Conservation (phyloP, 2,329 filamentous ascomycete genomes). For the Drechslerella coelobrocha region DNA sequence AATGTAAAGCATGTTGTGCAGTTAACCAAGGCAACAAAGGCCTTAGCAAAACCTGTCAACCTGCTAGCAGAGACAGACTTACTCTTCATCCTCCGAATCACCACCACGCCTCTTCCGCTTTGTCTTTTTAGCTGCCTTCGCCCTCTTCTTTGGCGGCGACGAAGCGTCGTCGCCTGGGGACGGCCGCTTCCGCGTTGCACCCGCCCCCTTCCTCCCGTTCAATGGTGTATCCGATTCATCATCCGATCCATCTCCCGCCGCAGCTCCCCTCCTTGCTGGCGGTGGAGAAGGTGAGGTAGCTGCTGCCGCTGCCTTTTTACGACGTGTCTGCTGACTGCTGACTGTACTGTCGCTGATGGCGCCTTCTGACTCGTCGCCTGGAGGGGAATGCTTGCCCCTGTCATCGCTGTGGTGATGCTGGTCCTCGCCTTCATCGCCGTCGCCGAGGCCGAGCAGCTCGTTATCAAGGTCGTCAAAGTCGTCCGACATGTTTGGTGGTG, state of each 20-base stretch:
- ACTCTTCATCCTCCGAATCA: constrained; percentile 36
- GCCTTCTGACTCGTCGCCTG: constrained; percentile 45
- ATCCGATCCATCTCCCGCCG: neutral
- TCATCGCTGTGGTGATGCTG: constrained; percentile 18
- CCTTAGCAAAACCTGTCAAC: too few relatives aligned
- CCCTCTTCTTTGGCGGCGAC: constrained; percentile 46
- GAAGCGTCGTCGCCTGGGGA: constrained; percentile 43
- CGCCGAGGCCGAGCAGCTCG: constrained; percentile 45
- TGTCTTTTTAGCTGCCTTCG: constrained; percentile 35
- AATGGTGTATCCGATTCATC: constrained; percentile 24
- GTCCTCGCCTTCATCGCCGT: constrained; percentile 39
- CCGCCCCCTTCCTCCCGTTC: constrained; percentile 13
- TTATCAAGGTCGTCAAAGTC: constrained; percentile 49
- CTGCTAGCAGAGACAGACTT: constrained; percentile 6
- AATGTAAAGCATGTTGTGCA: neutral
- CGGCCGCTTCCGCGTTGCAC: constrained; percentile 33
- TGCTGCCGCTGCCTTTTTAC: constrained; percentile 21
- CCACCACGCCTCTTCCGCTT: constrained; percentile 19
- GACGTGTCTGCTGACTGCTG: constrained; percentile 17
- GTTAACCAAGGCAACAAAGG: too few relatives aligned
- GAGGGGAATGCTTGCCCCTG: constrained; percentile 15
- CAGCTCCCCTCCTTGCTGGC: constrained; percentile 12
- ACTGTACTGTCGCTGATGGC: constrained; percentile 45
- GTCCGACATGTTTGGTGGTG: constrained; percentile 30
- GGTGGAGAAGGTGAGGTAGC: constrained; percentile 31